Conservation (phyloP, 805 yeast species). For the Saturnispora galanensis region DNA sequence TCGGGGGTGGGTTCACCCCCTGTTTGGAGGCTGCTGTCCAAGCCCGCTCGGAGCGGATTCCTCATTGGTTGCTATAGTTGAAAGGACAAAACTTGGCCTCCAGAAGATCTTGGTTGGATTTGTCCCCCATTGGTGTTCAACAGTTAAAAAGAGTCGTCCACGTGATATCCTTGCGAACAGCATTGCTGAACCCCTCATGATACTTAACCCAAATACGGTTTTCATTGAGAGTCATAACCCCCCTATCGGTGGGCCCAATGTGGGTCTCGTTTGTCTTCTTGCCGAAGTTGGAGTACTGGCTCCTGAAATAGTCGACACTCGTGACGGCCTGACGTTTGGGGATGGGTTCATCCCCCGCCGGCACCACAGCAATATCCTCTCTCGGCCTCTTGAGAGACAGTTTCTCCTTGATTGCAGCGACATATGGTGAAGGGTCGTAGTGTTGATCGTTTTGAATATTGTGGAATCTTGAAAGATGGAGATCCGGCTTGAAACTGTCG, state of each 20-base stretch:
- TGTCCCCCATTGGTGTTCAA: no score
- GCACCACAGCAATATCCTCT: no score
- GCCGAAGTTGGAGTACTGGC: constrained; percentile 27
- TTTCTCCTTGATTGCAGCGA: no score
- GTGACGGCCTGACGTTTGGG: constrained; percentile 7
- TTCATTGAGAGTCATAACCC: constrained; percentile 19
- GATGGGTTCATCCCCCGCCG: not conserved
- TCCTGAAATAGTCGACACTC: constrained; percentile 33
- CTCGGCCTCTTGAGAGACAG: no score
- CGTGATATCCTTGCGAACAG: constrained; percentile 72
- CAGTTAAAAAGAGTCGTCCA: constrained; percentile 56
- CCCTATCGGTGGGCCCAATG: not conserved
- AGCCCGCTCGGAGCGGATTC: no score
- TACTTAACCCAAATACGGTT: constrained; percentile 74
- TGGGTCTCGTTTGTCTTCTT: not conserved
- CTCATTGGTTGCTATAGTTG: no score
- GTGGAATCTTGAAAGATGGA: no score
- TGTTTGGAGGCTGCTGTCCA: not conserved
- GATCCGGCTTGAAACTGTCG: no score
- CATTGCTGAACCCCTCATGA: constrained; percentile 87
- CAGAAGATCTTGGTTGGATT: no score
- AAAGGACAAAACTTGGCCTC: not conserved
- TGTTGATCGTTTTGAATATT: no score
- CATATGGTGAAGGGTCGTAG: no score
- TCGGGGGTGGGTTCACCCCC: no score